Percentiles rank a stretch among this genome's conserved stretches.
Conservation (phyloP, 2,329 filamentous ascomycete genomes). For the Paraphoma chrysanthemicola region DNA sequence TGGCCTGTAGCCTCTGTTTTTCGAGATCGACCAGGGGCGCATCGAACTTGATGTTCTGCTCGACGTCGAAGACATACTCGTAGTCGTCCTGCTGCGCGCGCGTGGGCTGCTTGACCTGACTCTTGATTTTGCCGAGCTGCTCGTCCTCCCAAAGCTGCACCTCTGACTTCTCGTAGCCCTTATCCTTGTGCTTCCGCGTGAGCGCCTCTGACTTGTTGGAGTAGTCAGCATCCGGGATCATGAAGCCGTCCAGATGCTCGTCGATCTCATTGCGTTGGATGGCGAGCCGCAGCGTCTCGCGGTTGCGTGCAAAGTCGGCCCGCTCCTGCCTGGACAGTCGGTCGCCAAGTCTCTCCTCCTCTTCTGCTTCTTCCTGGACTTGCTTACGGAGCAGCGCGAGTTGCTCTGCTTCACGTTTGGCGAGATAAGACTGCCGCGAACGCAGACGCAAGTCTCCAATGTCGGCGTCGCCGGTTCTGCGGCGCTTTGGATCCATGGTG, state of each 20-base stretch:
- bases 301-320: conserved; percentile 86
- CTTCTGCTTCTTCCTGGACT: conserved; percentile 81
- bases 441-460: conserved; percentile 80
- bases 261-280: conserved; percentile 88
- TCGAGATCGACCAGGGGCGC: conserved; percentile 75
- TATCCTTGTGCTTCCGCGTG: conserved; percentile 84
- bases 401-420: conserved; percentile 87
- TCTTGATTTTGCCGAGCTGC: conserved; percentile 79
- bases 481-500: conserved; percentile 39
- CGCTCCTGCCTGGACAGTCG: conserved; percentile 79
- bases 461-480: conserved; percentile 33
- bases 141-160: conserved; percentile 96
- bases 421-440: conserved; percentile 90
- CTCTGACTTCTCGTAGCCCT: conserved; percentile 89
- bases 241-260: conserved; percentile 89
- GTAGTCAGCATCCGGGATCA: conserved; percentile 86
- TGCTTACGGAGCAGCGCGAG: conserved; percentile 87
- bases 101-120: conserved; percentile 64
- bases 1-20: conserved; percentile 77
- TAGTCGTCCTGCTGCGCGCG: conserved; percentile 83
- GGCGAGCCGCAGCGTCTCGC: conserved; percentile 76
- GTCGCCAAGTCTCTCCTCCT: conserved; percentile 75
- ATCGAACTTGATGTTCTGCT: conserved; percentile 87
- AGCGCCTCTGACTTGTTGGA: conserved; percentile 92
- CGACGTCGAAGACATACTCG: conserved; percentile 90